Conservation (phyloP, 106 monocot genomes). For the Cymbidium sinense region DNA sequence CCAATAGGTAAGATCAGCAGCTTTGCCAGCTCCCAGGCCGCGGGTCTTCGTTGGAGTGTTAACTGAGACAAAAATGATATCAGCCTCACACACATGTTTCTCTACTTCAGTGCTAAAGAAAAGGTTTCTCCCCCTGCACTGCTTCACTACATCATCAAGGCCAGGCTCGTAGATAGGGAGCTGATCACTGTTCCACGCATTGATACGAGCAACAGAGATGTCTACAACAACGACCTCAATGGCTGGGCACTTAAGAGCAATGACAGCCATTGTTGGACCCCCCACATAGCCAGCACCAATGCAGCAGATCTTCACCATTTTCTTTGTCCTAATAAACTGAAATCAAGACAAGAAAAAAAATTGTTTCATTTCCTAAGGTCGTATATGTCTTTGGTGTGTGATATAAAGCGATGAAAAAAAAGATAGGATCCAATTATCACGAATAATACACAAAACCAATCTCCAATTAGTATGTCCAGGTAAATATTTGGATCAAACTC, state of each 20-base stretch:
- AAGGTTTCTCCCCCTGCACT: constrained; percentile 23
- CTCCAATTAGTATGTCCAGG: no score
- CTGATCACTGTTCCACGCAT: constrained; percentile 25
- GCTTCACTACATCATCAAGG: constrained; percentile 18
- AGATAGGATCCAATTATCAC: not conserved
- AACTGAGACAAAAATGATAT: constrained; percentile 28
- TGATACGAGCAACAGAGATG: constrained; percentile 19
- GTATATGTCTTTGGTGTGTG: not conserved
- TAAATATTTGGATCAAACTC: no score
- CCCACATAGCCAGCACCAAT: constrained; percentile 29
- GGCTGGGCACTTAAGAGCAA: constrained; percentile 19
- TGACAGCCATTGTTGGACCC: constrained; percentile 28
- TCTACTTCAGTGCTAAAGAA: constrained; percentile 26
- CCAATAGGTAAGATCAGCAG: constrained; percentile 28
- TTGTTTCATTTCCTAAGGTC: not conserved
- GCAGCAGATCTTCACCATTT: constrained; percentile 33
- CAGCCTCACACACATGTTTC: constrained; percentile 20
- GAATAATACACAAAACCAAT: not conserved
- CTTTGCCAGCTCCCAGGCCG: constrained; percentile 24
- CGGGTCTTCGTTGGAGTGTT: constrained; percentile 25
- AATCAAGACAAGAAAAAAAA: not conserved
- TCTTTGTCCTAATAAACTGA: not conserved
- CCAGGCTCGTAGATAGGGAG: constrained; percentile 27
- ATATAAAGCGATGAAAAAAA: not conserved
- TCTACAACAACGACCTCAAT: constrained; percentile 22